Conservation (phyloP, 1,284 basidiomycete genomes). For the Leccinum subrobustum region DNA sequence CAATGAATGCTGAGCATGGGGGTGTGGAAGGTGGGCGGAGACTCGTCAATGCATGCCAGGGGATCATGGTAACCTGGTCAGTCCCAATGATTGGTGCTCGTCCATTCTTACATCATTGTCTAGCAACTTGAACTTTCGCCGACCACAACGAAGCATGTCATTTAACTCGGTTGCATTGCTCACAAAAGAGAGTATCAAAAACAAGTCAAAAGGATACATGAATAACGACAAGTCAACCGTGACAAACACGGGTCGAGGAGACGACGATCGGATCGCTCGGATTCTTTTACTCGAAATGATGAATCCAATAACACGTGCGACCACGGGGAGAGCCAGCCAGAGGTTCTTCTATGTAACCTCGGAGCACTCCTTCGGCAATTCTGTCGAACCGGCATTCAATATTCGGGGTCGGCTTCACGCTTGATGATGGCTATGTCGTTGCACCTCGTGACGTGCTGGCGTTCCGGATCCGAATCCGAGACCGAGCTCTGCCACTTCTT, state of each 20-base stretch:
- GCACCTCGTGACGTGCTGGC: neutral
- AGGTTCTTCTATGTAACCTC: neutral
- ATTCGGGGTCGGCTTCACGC: neutral
- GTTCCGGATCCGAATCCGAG: neutral
- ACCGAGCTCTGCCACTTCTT: neutral
- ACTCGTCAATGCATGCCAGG: neutral
- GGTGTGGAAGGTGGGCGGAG: neutral
- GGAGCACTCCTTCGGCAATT: neutral
- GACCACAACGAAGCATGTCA: neutral
- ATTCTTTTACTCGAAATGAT: neutral
- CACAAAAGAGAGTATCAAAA: neutral
- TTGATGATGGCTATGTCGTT: neutral
- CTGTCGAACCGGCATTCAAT: neutral
- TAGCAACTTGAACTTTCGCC: neutral
- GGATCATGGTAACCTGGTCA: neutral
- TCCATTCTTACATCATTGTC: neutral
- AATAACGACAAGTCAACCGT: neutral
- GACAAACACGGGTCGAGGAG: neutral
- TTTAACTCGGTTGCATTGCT: neutral
- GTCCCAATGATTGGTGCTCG: neutral
- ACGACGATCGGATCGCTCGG: neutral
- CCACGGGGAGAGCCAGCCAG: neutral
- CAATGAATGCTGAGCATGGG: neutral
- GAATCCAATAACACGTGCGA: neutral
- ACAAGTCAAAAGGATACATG: neutral